Evolutionary conservation across 306 rosid species (phyloP), one percentile per base, ranked within the genome.

Genomic region (Gleditsia sinensis): DNA sequence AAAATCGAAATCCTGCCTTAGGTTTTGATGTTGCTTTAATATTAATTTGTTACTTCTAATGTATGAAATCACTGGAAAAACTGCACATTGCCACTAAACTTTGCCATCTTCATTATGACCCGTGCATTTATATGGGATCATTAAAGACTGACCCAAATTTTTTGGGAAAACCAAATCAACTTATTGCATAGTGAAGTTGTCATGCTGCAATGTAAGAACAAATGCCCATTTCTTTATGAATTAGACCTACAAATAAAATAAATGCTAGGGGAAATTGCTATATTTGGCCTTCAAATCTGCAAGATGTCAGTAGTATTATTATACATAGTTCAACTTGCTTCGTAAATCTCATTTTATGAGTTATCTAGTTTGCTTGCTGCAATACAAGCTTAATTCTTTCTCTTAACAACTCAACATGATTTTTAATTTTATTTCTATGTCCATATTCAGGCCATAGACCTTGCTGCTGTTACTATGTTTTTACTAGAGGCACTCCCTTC

Each of bases 401-500:
- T 17, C 23, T 24, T 48, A 20, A 57, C 37, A 28, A 34, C 58
- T 69, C 58, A 7, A 61, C 30, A 13, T 9, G 62, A 19, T 51
- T 67, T 84, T 81, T 34, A 43, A 19, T 28, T 63, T 72, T 55
- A 66, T 62, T 27, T 64, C 24, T 70, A n/a, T n/a, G 57, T 72
- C 56, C 80, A 39, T 83, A 63, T 75, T 67, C 82, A 94, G 98
- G 98, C 97, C 24, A 62, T 86, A 67, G 93, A 88, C 83, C 89
- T 94, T 84, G 96, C 98, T 83, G 84, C 90, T 61, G 88, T 90
- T 65, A 74, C 89, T 65, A 91, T 96, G 28, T 84, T 71, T 78
- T 87, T 94, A 80, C 85, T 94, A 82, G 97, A 88, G 80, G 75
- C 86, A 4, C 94, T 88, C 82, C 98, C 96, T 34, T 85, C 97